A percentile compares a stretch with the other conserved stretches of the same genome.
These are phyloP conservation scores for Trametes sp. DNA, from an alignment of 1,284 basidiomycete genomes.

Conservation along the genomic window DNA sequence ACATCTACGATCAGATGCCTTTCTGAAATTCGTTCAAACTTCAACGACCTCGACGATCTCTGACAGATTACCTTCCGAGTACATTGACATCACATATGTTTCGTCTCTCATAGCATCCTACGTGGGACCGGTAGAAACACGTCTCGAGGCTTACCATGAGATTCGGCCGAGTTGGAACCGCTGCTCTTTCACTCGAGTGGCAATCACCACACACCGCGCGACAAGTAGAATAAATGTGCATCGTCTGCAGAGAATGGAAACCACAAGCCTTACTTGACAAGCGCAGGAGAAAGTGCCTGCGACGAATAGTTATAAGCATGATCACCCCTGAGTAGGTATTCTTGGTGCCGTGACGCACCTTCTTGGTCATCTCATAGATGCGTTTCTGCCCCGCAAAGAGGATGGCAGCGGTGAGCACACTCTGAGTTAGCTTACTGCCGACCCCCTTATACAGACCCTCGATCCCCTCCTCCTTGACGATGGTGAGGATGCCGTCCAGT, in stretches of 20 bases:
- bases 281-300: constrained; percentile 25
- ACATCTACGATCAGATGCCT: no score
- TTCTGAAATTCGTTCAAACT: no score
- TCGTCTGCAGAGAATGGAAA: no score
- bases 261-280: constrained; percentile 18
- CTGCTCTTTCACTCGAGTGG: no score
- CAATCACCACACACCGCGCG: no score
- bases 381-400: constrained; percentile 86
- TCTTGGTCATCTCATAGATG: constrained; percentile 74
- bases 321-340: not conserved
- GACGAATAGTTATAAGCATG: not conserved
- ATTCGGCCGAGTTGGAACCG: no score
- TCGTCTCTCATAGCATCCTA: no score
- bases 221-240: not conserved
- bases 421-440: constrained; percentile 86
- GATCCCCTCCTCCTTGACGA: constrained; percentile 81
- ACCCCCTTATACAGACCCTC: constrained; percentile 87
- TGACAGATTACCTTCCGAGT: no score
- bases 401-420: constrained; percentile 90
- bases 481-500: constrained; percentile 72
- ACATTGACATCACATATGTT: no score
- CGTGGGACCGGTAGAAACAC: no score
- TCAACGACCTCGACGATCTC: no score
- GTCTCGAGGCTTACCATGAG: no score
- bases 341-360: constrained; percentile 44